Percentiles rank a stretch among this genome's conserved stretches.
phyloP scores from a whole-genome alignment of 441 rosid species.

The Pelargonium australe region DNA sequence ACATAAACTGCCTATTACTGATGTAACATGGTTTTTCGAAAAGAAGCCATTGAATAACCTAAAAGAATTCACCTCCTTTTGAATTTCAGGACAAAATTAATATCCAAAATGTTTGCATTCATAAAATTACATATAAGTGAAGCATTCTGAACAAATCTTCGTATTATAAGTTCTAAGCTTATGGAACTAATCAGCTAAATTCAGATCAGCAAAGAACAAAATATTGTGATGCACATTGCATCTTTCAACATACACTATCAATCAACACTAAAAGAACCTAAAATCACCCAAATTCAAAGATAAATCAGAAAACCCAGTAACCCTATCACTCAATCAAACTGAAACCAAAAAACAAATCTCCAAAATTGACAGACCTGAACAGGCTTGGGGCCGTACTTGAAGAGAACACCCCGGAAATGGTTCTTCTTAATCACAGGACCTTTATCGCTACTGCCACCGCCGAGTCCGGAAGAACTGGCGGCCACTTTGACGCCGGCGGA shows the following conservation, averaged over 20 bases:
- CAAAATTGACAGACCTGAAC: constrained; percentile 49
- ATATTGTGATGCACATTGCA: neutral
- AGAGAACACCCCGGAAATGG: constrained; percentile 82
- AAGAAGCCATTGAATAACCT: no score
- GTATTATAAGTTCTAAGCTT: neutral
- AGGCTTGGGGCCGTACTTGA: constrained; percentile 84
- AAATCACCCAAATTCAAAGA: neutral
- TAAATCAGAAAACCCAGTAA: neutral
- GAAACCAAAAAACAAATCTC: neutral
- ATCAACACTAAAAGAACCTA: neutral
- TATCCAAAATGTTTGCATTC: no score
- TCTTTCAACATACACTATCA: neutral
- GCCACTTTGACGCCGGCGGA: constrained; percentile 19
- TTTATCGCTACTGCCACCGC: constrained; percentile 19
- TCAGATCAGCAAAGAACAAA: constrained; percentile 10
- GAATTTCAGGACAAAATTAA: no score
- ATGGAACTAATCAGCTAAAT: neutral
- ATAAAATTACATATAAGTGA: neutral
- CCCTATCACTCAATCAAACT: no score
- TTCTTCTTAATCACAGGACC: constrained; percentile 70
- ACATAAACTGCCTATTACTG: no score
- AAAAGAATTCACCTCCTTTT: no score
- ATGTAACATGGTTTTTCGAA: no score
- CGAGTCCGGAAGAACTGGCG: constrained; percentile 23
- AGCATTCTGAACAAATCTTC: neutral